Evolutionary conservation across 352 stramenopile species (phyloP).

Genomic region (Pythium chondricola): DNA sequence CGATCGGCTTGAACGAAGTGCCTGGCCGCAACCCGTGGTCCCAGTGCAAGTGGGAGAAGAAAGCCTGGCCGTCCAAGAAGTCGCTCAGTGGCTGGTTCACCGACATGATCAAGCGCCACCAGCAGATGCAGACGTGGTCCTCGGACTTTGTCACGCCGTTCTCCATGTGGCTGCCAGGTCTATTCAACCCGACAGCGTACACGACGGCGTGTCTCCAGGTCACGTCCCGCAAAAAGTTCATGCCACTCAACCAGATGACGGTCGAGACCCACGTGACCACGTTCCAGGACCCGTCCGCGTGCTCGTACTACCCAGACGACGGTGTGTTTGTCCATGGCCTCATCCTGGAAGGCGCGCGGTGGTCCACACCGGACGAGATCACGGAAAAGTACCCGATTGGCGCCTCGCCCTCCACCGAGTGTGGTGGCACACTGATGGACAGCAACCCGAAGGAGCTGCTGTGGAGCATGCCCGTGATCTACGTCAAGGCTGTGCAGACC

Average conservation of each 20-base stretch:
- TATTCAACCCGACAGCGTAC: slow-evolving; percentile 96
- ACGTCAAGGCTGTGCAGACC: slow-evolving; percentile 95
- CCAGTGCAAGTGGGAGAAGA: slow-evolving; percentile 94
- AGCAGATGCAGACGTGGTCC: slow-evolving; percentile 87
- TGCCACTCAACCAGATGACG: slow-evolving; percentile 95
- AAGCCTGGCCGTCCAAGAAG: slow-evolving; percentile 94
- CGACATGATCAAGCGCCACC: slow-evolving; percentile 91
- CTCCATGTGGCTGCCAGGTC: slow-evolving; percentile 93
- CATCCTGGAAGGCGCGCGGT: slow-evolving; percentile 95
- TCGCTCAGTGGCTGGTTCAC: slow-evolving; percentile 88
- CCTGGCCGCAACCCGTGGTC: slow-evolving; percentile 93
- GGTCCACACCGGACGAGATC: slow-evolving; percentile 86
- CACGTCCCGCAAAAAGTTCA: slow-evolving; percentile 87
- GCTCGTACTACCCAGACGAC: slow-evolving; percentile 82
- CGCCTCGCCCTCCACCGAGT: slow-evolving; percentile 73
- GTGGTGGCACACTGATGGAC: slow-evolving; percentile 87
- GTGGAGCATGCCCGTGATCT: slow-evolving; percentile 90
- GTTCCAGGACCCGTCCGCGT: slow-evolving; percentile 81
- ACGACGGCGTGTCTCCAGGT: slow-evolving; percentile 95
- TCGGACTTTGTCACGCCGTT: slow-evolving; percentile 89
- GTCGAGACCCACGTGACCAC: slow-evolving; percentile 95
- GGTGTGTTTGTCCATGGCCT: slow-evolving; percentile 94
- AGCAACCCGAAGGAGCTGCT: slow-evolving; percentile 95
- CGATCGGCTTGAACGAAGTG: slow-evolving; percentile 92
- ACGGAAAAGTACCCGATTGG: slow-evolving; percentile 85